Base-by-base conservation (phyloP, 306 rosid species). In the Potentilla sterilis region DNA sequence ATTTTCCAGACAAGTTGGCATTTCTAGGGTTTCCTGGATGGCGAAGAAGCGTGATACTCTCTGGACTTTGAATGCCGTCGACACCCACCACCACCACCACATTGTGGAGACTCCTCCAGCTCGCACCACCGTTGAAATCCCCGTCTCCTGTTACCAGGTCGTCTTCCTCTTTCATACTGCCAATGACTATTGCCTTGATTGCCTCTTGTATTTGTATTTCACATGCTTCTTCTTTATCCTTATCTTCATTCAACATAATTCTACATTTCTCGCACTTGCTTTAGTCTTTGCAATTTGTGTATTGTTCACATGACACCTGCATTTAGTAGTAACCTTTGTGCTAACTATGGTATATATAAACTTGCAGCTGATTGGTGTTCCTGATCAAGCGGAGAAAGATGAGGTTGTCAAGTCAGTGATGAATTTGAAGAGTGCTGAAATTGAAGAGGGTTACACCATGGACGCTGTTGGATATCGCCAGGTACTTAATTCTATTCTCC, bases 391-490 rank as follows among this genome's bases (percentile, higher is more conserved):
- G 43, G 99, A 96, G 89, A 96, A 96, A 85, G 98, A 96, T 86
- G 98, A 96, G 85, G 87, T 96, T 78, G 99, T 92, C 74, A 96
- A 96, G 84, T 86, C 98, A 0, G 94, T 92, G 58, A 90, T 96
- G 99, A 74, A 85, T 78, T 87, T 96, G 79, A 92, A 88, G 80
- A 89, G 75, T 62, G 87, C 88, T 47, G 97, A 96, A 77, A 88
- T 92, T 80, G 98, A 96, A 73, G 98, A 96, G 79, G 99, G 99
- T 74, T 96, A 92, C 85, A 82, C 88, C 75, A 52, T 78, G 85
- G 96, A 86, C 68, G 90, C 83, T 68, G 92, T 90, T 76, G 78
- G 77, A 81, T 89, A 89, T 83, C 97, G 99, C 70, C 91, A 85
- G 89, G 98, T 94, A 80, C 47, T 43, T 82, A 21, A 41, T 5